A percentile compares a stretch with the other conserved stretches of the same genome.
These are phyloP conservation scores for Penicillium odoratum DNA, from an alignment of 495 filamentous ascomycete genomes.

Conservation along the genomic window DNA sequence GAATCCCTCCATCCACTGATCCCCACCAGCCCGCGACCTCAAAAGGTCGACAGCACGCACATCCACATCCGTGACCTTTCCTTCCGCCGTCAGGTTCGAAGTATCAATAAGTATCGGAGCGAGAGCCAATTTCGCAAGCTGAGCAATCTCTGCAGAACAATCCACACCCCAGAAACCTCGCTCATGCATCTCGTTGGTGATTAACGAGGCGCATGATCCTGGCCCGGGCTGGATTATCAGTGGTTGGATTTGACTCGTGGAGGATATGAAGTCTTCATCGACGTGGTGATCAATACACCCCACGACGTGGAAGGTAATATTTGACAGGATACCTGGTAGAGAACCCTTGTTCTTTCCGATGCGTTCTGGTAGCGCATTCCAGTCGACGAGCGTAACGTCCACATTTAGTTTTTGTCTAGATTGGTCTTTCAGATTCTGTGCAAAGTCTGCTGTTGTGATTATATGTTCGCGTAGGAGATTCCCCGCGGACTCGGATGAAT, in stretches of 20 bases:
- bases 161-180: conserved; percentile 49
- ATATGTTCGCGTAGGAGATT: conserved; percentile 42
- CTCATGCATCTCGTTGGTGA: conserved; percentile 60
- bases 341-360: conserved; percentile 24
- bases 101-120: conserved; percentile 87
- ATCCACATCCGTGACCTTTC: conserved; percentile 76
- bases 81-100: conserved; percentile 62
- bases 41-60: conserved; percentile 62
- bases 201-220: conserved; percentile 80
- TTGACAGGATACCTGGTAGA: conserved; percentile 26
- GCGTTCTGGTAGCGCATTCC: conserved; percentile 74
- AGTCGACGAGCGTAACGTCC: conserved; percentile 73
- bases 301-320: conserved; percentile 50
- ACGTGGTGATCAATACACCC: conserved; percentile 94
- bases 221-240: conserved; percentile 63
- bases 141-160: conserved; percentile 37
- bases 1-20: conserved; percentile 50
- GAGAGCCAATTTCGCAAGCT: conserved; percentile 75
- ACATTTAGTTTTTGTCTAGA: conserved; percentile 22
- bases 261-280: conserved; percentile 68
- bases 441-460: conserved; percentile 45
- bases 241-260: conserved; percentile 34
- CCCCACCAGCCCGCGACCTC: conserved; percentile 48
- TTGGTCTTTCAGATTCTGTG: conserved; percentile 18
- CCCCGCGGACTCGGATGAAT: conserved; percentile 29